Base-by-base conservation (phyloP, 2,329 filamentous ascomycete genomes). In the Lizonia empirigonia region DNA sequence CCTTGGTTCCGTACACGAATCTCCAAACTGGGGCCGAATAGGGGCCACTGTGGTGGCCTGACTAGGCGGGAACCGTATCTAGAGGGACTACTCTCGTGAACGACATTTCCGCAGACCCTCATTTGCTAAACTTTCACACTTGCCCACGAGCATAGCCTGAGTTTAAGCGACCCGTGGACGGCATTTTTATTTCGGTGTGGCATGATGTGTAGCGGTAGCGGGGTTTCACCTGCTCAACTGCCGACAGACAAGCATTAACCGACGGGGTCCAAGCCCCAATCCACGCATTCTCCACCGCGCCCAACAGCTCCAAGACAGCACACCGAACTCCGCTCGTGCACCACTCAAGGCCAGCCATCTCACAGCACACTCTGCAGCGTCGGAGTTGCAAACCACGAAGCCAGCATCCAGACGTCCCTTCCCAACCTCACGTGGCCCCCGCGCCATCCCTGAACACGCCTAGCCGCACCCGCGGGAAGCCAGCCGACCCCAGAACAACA, bases 401-500 rank as follows among this genome's bases (percentile, higher is more conserved):
- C 32, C 15, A 27, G 15, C 36, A 46, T 36, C 36, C 36, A 51
- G 36, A 51, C 49, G 26, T 41, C 27, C 26, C 9, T 13, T 38
- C 44, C 44, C 44, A 46, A 26, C 44, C 49, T 44, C 30, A 38
- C 27, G 4, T 44, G 29, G 29, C n/a, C 35, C 29, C 16, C 4
- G 15, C 18, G 7, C 19, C 38, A 42, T 38, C 12, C 26, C 38
- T 2, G 23, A 42, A 36, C 22, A 1, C 8, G 30, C 15, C 37
- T 52, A 44, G 44, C 13, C 5, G n/a, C 13, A 41, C 24, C 24
- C 24, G n/a, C 42, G 42, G 42, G 49, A 42, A 52, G 29, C 15
- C 30, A 34, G 24, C 37, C 42, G 41, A 52, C 20, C 42, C 49
- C 42, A 27, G 37, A 47, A 52, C 49, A 52, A 47, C 49, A 52